Conservation (phyloP, 2,329 filamentous ascomycete species). For the Trichoderma semiorbis region DNA sequence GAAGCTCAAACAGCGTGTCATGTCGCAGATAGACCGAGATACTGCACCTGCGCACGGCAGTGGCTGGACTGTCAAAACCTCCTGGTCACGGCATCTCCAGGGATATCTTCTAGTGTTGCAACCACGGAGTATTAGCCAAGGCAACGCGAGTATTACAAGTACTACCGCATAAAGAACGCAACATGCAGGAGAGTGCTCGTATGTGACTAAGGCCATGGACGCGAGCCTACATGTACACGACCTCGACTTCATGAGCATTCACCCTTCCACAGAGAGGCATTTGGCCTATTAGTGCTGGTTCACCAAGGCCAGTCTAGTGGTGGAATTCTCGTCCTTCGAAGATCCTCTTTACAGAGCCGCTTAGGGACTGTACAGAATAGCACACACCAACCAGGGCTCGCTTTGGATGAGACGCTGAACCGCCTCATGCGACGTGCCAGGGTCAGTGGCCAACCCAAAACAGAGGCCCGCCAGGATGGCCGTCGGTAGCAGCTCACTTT, state of each 20-base stretch:
- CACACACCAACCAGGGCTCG: not conserved
- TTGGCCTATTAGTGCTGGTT: not conserved
- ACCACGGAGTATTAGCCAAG: not conserved
- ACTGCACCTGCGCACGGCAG: not conserved
- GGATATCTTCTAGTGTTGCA: not conserved
- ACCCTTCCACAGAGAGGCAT: not conserved
- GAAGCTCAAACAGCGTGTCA: not conserved
- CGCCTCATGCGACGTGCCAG: conserved; percentile 7
- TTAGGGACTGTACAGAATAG: not conserved
- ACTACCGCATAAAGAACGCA: not conserved
- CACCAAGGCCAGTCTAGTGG: not conserved
- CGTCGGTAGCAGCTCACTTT: not conserved
- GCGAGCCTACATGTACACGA: not conserved
- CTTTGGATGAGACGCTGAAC: conserved; percentile 10
- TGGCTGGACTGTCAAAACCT: not conserved
- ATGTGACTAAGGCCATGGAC: not conserved
- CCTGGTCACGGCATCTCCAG: not conserved
- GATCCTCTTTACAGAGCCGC: not conserved
- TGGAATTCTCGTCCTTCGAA: not conserved
- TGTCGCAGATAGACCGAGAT: not conserved
- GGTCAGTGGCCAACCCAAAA: not conserved
- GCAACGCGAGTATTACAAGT: not conserved
- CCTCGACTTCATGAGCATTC: not conserved
- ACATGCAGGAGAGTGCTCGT: not conserved
- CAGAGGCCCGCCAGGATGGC: not conserved